Percentiles rank a stretch among this genome's conserved stretches.
phyloP scores from a whole-genome alignment of 495 filamentous ascomycete species.

The Penicillium longicatenatum region DNA sequence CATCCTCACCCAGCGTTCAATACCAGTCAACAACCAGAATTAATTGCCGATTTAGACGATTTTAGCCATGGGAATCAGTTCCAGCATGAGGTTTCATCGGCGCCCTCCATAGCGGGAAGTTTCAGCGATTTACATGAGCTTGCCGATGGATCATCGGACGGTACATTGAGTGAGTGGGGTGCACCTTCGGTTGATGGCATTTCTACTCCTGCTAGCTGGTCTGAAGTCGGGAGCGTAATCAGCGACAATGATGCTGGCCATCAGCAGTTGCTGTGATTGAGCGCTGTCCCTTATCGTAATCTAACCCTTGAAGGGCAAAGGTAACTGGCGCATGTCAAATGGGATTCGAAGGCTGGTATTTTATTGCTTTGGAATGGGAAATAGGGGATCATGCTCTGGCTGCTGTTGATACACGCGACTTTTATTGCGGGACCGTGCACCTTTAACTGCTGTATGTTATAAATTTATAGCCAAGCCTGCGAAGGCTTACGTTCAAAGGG shows the following conservation, averaged over 20 bases:
- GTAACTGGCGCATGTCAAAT: constrained; percentile 10
- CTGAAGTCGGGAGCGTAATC: constrained; percentile 73
- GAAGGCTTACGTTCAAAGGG: no score
- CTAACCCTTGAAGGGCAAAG: background rate
- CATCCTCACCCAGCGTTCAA: constrained; percentile 37
- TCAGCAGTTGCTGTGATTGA: constrained; percentile 23
- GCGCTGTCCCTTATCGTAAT: background rate
- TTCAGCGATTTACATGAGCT: constrained; percentile 37
- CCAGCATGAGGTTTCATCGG: constrained; percentile 34
- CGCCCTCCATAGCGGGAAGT: constrained; percentile 40
- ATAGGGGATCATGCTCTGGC: background rate
- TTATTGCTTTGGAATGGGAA: background rate
- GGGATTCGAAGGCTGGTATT: background rate
- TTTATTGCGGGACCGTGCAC: background rate
- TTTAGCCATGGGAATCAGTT: constrained; percentile 16
- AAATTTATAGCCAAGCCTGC: background rate
- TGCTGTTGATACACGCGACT: background rate
- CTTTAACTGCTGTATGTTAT: background rate
- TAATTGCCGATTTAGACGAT: constrained; percentile 16
- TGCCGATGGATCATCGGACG: constrained; percentile 43
- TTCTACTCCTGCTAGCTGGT: constrained; percentile 72
- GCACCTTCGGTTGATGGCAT: constrained; percentile 49
- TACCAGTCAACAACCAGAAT: constrained; percentile 25
- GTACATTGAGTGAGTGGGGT: constrained; percentile 67
- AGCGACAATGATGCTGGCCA: constrained; percentile 53